A percentile compares a stretch with the other conserved stretches of the same genome.
These are phyloP conservation scores for Vaccinium corymbosum DNA, from an alignment of 148 eudicot genomes.

Conservation along the genomic window DNA sequence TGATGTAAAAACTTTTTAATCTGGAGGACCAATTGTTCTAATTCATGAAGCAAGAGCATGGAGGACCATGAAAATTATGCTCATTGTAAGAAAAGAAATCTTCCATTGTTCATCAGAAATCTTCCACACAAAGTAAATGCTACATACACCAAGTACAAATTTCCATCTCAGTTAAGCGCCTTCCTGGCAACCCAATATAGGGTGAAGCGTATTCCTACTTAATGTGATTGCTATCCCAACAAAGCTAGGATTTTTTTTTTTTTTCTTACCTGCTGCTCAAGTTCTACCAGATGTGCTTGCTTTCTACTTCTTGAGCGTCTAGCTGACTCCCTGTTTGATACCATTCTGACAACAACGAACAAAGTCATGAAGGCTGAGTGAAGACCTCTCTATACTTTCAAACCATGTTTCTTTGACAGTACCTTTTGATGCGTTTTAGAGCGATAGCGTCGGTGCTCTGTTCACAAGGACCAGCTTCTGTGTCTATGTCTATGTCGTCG, in stretches of 20 bases:
- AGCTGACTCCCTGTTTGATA: constrained; percentile 89
- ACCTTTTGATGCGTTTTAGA: constrained; percentile 62
- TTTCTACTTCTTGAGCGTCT: constrained; percentile 83
- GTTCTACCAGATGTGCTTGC: constrained; percentile 73
- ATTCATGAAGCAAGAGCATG: neutral
- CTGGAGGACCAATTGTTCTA: neutral
- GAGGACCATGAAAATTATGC: neutral
- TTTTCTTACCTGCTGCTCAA: constrained; percentile 66
- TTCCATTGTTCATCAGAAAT: neutral
- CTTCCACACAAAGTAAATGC: neutral
- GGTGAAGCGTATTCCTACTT: neutral
- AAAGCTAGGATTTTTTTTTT: neutral
- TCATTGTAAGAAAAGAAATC: neutral
- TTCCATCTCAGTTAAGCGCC: neutral
- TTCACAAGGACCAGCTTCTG: constrained; percentile 67
- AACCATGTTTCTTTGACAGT: neutral
- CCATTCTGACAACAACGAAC: constrained; percentile 55
- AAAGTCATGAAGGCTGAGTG: constrained; percentile 7
- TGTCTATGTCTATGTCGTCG: constrained; percentile 65
- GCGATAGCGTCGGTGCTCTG: constrained; percentile 58
- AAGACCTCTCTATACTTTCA: neutral
- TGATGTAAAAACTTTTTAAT: neutral
- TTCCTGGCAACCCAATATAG: neutral
- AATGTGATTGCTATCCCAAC: neutral
- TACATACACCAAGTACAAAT: neutral